These are phyloP conservation scores for Talaromyces sp. DNA, from an alignment of 2,329 filamentous ascomycete genomes.

Conservation along the genomic window DNA sequence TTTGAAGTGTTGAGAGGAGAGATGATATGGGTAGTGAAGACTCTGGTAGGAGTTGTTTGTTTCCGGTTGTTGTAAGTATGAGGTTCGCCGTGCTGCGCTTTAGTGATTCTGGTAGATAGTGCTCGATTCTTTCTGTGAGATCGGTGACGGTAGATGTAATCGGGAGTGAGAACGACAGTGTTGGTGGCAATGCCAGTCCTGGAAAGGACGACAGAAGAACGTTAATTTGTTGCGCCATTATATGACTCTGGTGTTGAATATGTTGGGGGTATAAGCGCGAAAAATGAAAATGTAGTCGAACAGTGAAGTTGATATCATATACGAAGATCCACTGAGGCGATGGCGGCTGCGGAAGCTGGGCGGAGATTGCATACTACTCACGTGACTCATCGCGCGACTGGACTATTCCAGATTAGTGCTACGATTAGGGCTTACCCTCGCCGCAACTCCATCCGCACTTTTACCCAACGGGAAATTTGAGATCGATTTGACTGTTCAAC, in stretches of 20 bases:
- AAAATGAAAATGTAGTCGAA: not conserved
- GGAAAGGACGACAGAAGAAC: constrained; percentile 81
- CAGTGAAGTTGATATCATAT: not conserved
- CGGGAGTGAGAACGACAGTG: constrained; percentile 71
- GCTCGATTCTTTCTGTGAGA: constrained; percentile 60
- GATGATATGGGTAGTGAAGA: constrained; percentile 58
- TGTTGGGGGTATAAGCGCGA: too few species aligned
- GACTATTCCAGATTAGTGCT: not conserved
- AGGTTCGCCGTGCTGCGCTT: constrained; percentile 54
- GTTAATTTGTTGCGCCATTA: constrained; percentile 66
- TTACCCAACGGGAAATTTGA: constrained; percentile 24
- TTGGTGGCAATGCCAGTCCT: constrained; percentile 78
- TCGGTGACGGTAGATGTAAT: constrained; percentile 63
- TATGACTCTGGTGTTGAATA: not conserved
- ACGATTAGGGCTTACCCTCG: constrained; percentile 19
- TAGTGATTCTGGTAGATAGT: constrained; percentile 57
- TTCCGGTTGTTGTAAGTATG: constrained; percentile 77
- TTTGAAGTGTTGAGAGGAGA: constrained; percentile 51
- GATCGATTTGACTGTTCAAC: constrained; percentile 25
- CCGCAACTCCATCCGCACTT: constrained; percentile 33
- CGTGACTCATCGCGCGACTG: not conserved
- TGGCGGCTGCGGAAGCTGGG: not conserved
- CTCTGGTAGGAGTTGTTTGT: constrained; percentile 61
- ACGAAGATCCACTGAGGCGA: constrained; percentile 6
- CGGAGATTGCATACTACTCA: not conserved